Percentiles rank a stretch among this genome's conserved stretches.
Evolutionary conservation across 495 filamentous ascomycete species (phyloP).

Genomic region (Arthonia radiata): DNA sequence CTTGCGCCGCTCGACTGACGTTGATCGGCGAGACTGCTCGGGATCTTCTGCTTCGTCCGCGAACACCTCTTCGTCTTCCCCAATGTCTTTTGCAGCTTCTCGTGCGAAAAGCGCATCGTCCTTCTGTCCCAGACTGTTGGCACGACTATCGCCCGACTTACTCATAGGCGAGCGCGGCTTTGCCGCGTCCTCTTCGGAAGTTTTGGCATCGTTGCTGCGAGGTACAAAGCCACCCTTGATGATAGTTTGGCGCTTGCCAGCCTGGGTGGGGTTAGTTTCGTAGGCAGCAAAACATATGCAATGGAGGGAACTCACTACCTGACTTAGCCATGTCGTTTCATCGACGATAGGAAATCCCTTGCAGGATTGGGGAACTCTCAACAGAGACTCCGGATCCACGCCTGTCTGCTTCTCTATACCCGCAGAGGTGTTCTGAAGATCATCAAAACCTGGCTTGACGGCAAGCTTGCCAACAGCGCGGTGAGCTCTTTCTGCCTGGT

Average conservation of each 20-base stretch:
- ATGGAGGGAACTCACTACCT: slow-evolving; percentile 20
- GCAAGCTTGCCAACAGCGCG: slow-evolving; percentile 31
- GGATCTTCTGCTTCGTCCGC: slow-evolving; percentile 64
- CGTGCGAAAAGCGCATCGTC: slow-evolving; percentile 82
- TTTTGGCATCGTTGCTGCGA: slow-evolving; percentile 20
- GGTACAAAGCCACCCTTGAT: slow-evolving; percentile 48
- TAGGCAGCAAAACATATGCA: slow-evolving; percentile 2
- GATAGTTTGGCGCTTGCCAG: slow-evolving; percentile 36
- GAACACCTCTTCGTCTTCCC: slow-evolving; percentile 92
- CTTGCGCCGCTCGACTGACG: slow-evolving; percentile 78
- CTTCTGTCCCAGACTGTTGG: slow-evolving; percentile 37
- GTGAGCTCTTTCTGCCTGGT: slow-evolving; percentile 47
- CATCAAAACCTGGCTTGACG: neutral
- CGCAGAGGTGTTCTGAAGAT: slow-evolving; percentile 8
- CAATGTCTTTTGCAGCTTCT: slow-evolving; percentile 75
- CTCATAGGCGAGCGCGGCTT: too few species aligned
- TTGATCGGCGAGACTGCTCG: slow-evolving; percentile 31
- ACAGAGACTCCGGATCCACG: slow-evolving; percentile 50
- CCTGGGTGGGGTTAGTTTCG: too few species aligned
- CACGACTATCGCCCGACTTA: too few species aligned
- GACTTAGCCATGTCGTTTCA: slow-evolving; percentile 33
- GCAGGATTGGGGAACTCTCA: slow-evolving; percentile 43
- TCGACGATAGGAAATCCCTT: slow-evolving; percentile 36
- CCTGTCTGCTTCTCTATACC: too few species aligned
- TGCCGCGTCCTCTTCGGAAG: slow-evolving; percentile 14